Percentiles rank a stretch among this genome's conserved stretches.
Conservation (phyloP, 2,329 filamentous ascomycete species). For the Hypoxylon sp. region DNA sequence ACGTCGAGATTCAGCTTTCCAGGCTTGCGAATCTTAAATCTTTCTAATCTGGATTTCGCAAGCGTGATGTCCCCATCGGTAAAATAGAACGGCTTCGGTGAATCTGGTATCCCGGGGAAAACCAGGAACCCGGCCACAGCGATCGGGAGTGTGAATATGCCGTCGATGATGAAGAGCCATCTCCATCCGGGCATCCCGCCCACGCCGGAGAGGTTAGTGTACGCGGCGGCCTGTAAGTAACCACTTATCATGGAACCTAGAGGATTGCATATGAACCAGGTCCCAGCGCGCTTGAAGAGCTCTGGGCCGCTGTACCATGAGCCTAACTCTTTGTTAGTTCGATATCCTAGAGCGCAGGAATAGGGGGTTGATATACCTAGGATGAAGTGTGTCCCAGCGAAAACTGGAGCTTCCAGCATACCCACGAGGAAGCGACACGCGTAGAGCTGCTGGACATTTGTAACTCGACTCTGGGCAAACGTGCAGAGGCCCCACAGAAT, state of each 20-base stretch:
- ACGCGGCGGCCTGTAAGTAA: slow-evolving; percentile 48
- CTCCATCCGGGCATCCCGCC: slow-evolving; percentile 46
- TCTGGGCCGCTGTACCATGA: slow-evolving; percentile 48
- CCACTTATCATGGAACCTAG: slow-evolving; percentile 51
- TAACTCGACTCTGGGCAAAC: slow-evolving; percentile 49
- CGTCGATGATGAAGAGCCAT: slow-evolving; percentile 68
- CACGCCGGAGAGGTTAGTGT: slow-evolving; percentile 42
- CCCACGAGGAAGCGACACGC: slow-evolving; percentile 51
- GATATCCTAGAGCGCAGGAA: not conserved
- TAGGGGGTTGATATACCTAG: slow-evolving; percentile 39
- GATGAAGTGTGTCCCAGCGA: slow-evolving; percentile 52
- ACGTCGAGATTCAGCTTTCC: slow-evolving; percentile 58
- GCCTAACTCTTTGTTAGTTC: slow-evolving; percentile 24
- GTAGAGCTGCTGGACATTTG: slow-evolving; percentile 51
- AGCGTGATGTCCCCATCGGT: slow-evolving; percentile 53
- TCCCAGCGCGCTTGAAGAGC: slow-evolving; percentile 51
- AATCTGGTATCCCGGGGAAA: slow-evolving; percentile 57
- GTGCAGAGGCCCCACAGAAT: slow-evolving; percentile 52
- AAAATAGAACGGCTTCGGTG: slow-evolving; percentile 55
- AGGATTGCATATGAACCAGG: slow-evolving; percentile 50
- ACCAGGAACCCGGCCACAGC: slow-evolving; percentile 64
- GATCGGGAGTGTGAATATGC: slow-evolving; percentile 66
- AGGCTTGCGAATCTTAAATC: slow-evolving; percentile 53
- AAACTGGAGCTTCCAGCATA: slow-evolving; percentile 52
- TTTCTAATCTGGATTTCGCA: slow-evolving; percentile 52